Percentiles rank a stretch among this genome's conserved stretches.
Evolutionary conservation across 805 yeast genomes (phyloP).

Genomic region (Tetrapisispora pingtungensis): DNA sequence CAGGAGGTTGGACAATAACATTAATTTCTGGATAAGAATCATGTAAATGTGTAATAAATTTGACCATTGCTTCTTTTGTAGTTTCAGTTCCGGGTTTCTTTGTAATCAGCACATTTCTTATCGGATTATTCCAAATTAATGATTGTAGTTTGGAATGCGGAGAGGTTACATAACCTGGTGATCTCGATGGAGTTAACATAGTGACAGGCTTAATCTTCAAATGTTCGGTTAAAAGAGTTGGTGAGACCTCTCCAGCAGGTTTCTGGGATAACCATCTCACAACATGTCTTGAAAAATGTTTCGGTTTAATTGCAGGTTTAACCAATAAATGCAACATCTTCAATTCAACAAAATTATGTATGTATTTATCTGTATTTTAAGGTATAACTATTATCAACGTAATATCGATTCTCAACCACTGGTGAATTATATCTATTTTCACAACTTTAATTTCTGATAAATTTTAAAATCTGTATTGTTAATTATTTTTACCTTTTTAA

Average conservation of each 20-base stretch:
- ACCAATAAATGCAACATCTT: not conserved
- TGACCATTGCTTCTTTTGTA: conserved; percentile 57
- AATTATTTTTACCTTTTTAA: too few relatives aligned
- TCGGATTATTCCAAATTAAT: conserved; percentile 61
- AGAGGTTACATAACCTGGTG: conserved; percentile 45
- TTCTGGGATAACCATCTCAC: conserved; percentile 4
- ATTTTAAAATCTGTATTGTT: too few relatives aligned
- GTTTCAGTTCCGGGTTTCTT: conserved; percentile 72
- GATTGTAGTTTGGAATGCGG: conserved; percentile 53
- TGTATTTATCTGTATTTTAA: too few relatives aligned
- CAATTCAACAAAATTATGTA: not conserved
- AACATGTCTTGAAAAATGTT: not conserved
- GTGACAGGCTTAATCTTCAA: conserved; percentile 22
- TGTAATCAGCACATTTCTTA: conserved; percentile 66
- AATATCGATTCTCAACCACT: too few relatives aligned
- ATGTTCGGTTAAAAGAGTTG: not conserved
- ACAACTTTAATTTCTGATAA: too few relatives aligned
- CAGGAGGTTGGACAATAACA: conserved; percentile 66
- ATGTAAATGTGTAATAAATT: conserved; percentile 53
- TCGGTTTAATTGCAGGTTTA: not conserved
- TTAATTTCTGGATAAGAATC: conserved; percentile 59
- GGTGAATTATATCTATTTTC: too few relatives aligned
- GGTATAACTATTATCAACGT: too few relatives aligned
- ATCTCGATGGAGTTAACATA: conserved; percentile 22
- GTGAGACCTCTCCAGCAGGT: not conserved